Evolutionary conservation across 768 basidiomycete genomes (phyloP).

Genomic region (Phaffia tasmanica): DNA sequence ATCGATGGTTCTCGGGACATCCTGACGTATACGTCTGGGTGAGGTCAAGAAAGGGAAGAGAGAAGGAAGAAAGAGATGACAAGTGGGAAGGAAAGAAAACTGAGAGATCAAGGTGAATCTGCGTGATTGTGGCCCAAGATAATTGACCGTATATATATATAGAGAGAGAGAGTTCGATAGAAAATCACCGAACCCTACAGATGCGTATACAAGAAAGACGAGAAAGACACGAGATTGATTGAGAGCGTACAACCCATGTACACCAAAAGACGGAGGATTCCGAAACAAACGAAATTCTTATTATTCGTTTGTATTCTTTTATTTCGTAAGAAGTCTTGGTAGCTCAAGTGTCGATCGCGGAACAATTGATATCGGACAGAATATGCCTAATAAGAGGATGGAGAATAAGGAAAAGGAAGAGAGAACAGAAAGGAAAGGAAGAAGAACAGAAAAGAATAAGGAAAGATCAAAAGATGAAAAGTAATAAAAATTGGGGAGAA

Average conservation of each 20-base stretch:
- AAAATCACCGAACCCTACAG: too few species aligned
- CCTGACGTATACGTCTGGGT: neutral
- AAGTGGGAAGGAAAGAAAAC: neutral
- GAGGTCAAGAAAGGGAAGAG: neutral
- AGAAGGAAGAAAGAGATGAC: neutral
- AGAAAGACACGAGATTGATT: too few species aligned
- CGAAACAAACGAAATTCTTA: too few species aligned
- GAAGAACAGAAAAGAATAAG: neutral
- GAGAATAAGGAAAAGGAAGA: neutral
- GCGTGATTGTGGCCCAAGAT: constrained; percentile 46
- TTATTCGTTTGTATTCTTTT: neutral
- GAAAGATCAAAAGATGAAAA: neutral
- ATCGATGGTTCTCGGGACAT: neutral
- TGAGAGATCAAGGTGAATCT: neutral
- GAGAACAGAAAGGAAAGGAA: neutral
- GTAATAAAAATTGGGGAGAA: neutral
- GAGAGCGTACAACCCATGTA: too few species aligned
- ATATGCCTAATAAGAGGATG: neutral
- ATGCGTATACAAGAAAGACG: constrained; percentile 41
- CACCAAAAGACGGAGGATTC: too few species aligned
- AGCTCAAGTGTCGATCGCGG: neutral
- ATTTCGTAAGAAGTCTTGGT: neutral
- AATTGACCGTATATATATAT: constrained; percentile 67
- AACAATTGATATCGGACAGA: neutral
- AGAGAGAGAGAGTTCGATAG: constrained; percentile 49